These are phyloP conservation scores for Colletotrichum cuscutae DNA, from an alignment of 2,329 filamentous ascomycete species.

Conservation along the genomic window DNA sequence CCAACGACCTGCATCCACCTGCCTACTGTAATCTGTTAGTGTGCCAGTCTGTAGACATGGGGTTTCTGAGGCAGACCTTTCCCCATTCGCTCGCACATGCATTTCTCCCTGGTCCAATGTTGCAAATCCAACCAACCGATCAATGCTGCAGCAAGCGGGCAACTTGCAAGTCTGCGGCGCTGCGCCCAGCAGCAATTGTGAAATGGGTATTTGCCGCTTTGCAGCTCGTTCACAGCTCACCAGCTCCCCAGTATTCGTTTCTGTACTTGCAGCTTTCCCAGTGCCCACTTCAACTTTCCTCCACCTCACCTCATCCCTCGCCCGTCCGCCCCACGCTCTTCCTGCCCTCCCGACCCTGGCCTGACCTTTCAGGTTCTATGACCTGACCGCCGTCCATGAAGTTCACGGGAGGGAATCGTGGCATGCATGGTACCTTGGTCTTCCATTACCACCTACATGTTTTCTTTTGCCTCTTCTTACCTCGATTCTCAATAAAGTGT, in stretches of 20 bases:
- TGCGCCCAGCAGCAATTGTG: background rate
- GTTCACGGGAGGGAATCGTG: background rate
- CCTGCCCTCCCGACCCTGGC: background rate
- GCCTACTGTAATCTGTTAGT: background rate
- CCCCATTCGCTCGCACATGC: conserved; percentile 19
- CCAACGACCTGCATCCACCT: conserved; percentile 5
- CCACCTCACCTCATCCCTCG: no score
- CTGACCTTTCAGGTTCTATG: background rate
- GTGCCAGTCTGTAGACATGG: background rate
- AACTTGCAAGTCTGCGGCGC: background rate
- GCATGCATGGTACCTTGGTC: background rate
- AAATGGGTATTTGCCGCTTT: background rate
- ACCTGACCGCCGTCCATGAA: background rate
- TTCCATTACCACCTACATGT: background rate
- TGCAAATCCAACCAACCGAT: conserved; percentile 11
- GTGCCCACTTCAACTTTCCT: background rate
- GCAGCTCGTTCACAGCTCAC: background rate
- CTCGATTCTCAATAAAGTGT: background rate
- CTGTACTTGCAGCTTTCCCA: background rate
- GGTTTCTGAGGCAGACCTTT: conserved; percentile 2
- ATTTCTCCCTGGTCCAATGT: conserved; percentile 4
- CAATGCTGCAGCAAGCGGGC: background rate
- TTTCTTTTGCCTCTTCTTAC: background rate
- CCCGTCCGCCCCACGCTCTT: background rate
- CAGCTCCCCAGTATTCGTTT: conserved; percentile 1